A percentile compares a stretch with the other conserved stretches of the same genome.
Evolutionary conservation across 495 filamentous ascomycete species (phyloP).

Genomic region (Annulohypoxylon moriforme): DNA sequence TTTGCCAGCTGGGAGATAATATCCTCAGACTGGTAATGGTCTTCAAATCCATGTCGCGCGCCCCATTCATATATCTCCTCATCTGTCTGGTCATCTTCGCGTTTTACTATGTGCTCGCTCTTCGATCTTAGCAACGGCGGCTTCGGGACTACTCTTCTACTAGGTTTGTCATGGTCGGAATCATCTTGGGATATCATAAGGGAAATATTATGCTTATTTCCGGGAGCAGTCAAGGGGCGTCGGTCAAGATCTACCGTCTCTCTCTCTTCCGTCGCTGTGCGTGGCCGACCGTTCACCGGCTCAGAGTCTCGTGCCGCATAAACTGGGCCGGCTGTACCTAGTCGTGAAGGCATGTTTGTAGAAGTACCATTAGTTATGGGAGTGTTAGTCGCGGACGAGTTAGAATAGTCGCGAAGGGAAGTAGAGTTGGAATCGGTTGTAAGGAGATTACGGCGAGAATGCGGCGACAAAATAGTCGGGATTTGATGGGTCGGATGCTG

Average conservation of each 20-base stretch:
- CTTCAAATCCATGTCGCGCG: slow-evolving; percentile 74
- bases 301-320: slow-evolving; percentile 28
- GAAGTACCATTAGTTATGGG: slow-evolving; percentile 24
- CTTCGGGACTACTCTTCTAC: slow-evolving; percentile 59
- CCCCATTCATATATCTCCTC: slow-evolving; percentile 62
- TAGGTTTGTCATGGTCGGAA: slow-evolving; percentile 41
- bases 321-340: slow-evolving; percentile 32
- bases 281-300: slow-evolving; percentile 36
- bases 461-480: slow-evolving; percentile 20
- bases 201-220: slow-evolving; percentile 39
- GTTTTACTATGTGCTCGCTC: slow-evolving; percentile 73
- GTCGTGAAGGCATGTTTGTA: slow-evolving; percentile 40
- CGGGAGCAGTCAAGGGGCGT: slow-evolving; percentile 51
- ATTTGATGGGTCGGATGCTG: slow-evolving; percentile 24
- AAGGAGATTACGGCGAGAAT: background rate
- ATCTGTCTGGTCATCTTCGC: slow-evolving; percentile 53
- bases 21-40: slow-evolving; percentile 75
- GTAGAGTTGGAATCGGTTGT: slow-evolving; percentile 10
- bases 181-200: slow-evolving; percentile 40
- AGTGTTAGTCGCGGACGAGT: slow-evolving; percentile 6
- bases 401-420: slow-evolving; percentile 10
- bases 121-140: slow-evolving; percentile 73
- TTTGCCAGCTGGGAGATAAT: slow-evolving; percentile 67
- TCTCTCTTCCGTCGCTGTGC: slow-evolving; percentile 42
- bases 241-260: slow-evolving; percentile 40